These are phyloP conservation scores for Diospyros lotus DNA, from an alignment of 148 eudicot genomes.

Conservation along the genomic window DNA sequence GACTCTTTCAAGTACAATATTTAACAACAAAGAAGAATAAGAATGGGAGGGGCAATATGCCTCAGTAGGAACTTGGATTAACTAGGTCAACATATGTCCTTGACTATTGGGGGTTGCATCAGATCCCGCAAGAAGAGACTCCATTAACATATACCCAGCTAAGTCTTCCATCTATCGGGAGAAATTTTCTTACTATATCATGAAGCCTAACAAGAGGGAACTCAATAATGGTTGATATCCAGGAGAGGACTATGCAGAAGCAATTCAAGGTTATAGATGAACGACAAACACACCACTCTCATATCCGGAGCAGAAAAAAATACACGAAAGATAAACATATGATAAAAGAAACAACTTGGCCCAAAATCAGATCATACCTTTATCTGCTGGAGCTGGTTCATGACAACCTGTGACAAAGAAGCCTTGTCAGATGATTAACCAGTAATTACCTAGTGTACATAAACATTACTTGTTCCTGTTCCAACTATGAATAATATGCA, in stretches of 20 bases:
- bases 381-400: constrained; percentile 63
- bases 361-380: constrained; percentile 47
- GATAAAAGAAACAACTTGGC: neutral
- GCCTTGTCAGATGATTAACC: constrained; percentile 1
- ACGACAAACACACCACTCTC: neutral
- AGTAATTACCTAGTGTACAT: neutral
- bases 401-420: constrained; percentile 47
- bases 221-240: neutral
- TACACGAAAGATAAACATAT: neutral
- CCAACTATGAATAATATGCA: neutral
- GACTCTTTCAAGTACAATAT: no score
- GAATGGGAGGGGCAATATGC: no score
- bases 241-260: neutral
- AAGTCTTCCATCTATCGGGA: no score
- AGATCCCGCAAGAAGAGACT: no score
- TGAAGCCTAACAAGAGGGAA: no score
- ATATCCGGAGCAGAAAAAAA: neutral
- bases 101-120: no score
- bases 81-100: no score
- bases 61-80: no score
- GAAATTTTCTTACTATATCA: neutral
- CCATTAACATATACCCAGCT: no score
- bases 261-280: constrained; percentile 1
- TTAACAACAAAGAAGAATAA: no score
- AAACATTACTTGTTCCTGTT: neutral